phyloP scores from a whole-genome alignment of 78 protist genomes.

The Dictyostelium discoideum region DNA sequence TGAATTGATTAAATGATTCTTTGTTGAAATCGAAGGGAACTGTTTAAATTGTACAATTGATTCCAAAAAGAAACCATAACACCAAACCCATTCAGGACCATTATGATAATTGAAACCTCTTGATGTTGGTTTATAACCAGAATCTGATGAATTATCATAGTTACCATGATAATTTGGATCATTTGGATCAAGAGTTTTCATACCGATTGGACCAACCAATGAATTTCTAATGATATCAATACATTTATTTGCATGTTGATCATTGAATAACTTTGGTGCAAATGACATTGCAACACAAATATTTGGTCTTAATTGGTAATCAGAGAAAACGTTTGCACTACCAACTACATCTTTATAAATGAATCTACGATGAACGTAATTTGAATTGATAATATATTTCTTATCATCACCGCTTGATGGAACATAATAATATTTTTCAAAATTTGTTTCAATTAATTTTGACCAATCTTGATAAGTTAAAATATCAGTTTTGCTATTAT shows the following conservation, averaged over 20 bases:
- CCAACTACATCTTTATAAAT: slow-evolving; percentile 93
- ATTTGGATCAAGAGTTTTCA: slow-evolving; percentile 87
- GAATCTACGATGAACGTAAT: slow-evolving; percentile 86
- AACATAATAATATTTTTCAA: slow-evolving; percentile 84
- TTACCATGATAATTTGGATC: slow-evolving; percentile 88
- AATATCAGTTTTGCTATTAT: too few species aligned
- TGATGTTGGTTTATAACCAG: slow-evolving; percentile 79
- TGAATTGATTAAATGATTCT: background rate
- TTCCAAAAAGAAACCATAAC: slow-evolving; percentile 35
- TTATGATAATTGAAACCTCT: slow-evolving; percentile 96
- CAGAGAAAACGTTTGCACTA: slow-evolving; percentile 59
- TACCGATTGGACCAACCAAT: slow-evolving; percentile 88
- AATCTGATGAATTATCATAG: slow-evolving; percentile 90
- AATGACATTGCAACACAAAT: slow-evolving; percentile 92
- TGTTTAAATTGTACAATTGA: slow-evolving; percentile 51
- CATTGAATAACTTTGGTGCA: slow-evolving; percentile 87
- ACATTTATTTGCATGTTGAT: slow-evolving; percentile 40
- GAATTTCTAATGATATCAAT: background rate
- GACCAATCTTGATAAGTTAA: slow-evolving; percentile 81
- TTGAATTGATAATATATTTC: slow-evolving; percentile 17
- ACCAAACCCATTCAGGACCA: slow-evolving; percentile 90
- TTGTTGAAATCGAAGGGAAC: background rate
- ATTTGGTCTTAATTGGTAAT: slow-evolving; percentile 96
- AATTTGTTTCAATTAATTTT: slow-evolving; percentile 38
- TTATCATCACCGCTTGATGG: slow-evolving; percentile 73